These are phyloP conservation scores for Penicillium brasilianum DNA, from an alignment of 2,329 filamentous ascomycete species.

Conservation along the genomic window DNA sequence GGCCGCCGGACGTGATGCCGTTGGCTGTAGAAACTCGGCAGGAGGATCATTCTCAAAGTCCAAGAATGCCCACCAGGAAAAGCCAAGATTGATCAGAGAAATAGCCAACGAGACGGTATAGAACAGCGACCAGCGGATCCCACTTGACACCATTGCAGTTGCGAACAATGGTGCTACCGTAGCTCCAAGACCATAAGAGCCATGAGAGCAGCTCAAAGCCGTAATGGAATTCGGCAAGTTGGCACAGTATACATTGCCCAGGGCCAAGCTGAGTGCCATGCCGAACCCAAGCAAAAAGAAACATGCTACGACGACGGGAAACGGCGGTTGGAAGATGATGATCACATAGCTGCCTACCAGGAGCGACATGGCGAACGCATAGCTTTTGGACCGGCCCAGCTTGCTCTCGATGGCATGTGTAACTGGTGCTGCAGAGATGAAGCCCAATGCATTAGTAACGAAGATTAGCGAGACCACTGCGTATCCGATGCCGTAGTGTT, in stretches of 20 bases:
- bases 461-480: slow-evolving; percentile 82
- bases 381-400: slow-evolving; percentile 68
- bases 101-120: slow-evolving; percentile 71
- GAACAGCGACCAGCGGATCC: slow-evolving; percentile 70
- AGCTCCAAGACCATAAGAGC: slow-evolving; percentile 63
- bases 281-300: slow-evolving; percentile 70
- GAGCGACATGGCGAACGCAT: slow-evolving; percentile 63
- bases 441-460: slow-evolving; percentile 76
- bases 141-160: slow-evolving; percentile 69
- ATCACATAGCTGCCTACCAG: slow-evolving; percentile 67
- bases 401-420: slow-evolving; percentile 67
- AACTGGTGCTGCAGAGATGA: slow-evolving; percentile 72
- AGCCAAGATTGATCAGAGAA: slow-evolving; percentile 60
- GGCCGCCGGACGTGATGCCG: slow-evolving; percentile 46
- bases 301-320: slow-evolving; percentile 67
- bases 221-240: slow-evolving; percentile 59
- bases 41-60: slow-evolving; percentile 68
- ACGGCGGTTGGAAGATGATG: slow-evolving; percentile 71
- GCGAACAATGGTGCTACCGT: slow-evolving; percentile 72
- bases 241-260: slow-evolving; percentile 63
- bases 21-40: slow-evolving; percentile 50
- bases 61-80: slow-evolving; percentile 71
- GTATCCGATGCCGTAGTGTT: slow-evolving; percentile 76
- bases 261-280: slow-evolving; percentile 56
- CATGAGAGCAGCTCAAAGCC: slow-evolving; percentile 49